Percentiles rank a stretch among this genome's conserved stretches.
Evolutionary conservation across 495 filamentous ascomycete genomes (phyloP).

Genomic region (Penicillium manginii): DNA sequence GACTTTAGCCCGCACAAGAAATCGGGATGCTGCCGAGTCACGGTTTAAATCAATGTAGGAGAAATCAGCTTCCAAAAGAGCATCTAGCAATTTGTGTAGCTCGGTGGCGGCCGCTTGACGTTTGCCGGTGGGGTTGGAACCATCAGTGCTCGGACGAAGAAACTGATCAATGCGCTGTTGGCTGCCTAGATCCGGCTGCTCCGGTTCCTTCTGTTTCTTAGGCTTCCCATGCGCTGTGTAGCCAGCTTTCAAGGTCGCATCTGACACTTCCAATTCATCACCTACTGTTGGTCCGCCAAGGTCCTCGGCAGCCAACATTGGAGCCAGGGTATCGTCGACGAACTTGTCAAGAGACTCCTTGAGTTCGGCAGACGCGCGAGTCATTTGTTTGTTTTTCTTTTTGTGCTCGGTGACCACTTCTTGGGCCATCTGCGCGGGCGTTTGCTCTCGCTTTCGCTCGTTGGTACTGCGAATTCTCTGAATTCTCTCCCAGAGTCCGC

Average conservation of each 20-base stretch:
- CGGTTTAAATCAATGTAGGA: slow-evolving; percentile 70
- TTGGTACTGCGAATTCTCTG: slow-evolving; percentile 55
- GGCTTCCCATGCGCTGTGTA: slow-evolving; percentile 73
- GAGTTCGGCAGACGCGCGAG: slow-evolving; percentile 58
- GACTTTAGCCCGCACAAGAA: slow-evolving; percentile 81
- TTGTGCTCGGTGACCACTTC: slow-evolving; percentile 62
- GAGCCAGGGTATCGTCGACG: slow-evolving; percentile 69
- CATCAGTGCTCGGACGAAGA: slow-evolving; percentile 53
- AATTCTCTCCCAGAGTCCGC: slow-evolving; percentile 62
- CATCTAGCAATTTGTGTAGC: slow-evolving; percentile 67
- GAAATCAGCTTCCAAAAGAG: slow-evolving; percentile 62
- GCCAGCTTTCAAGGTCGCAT: slow-evolving; percentile 63
- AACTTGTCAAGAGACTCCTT: slow-evolving; percentile 70
- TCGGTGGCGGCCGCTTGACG: slow-evolving; percentile 66
- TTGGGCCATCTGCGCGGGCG: slow-evolving; percentile 60
- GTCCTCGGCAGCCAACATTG: slow-evolving; percentile 85
- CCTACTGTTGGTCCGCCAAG: slow-evolving; percentile 85
- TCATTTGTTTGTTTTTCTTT: slow-evolving; percentile 57
- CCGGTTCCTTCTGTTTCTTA: slow-evolving; percentile 59
- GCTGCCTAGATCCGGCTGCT: slow-evolving; percentile 46
- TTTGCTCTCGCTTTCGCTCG: slow-evolving; percentile 58
- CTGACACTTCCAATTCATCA: slow-evolving; percentile 66
- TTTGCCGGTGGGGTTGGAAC: slow-evolving; percentile 51
- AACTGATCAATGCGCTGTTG: slow-evolving; percentile 79
- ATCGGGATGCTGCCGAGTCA: slow-evolving; percentile 81